Evolutionary conservation across 345 rosid species (phyloP), one percentile per base, ranked within the genome.

Genomic region (Rubroshorea leprosula): DNA sequence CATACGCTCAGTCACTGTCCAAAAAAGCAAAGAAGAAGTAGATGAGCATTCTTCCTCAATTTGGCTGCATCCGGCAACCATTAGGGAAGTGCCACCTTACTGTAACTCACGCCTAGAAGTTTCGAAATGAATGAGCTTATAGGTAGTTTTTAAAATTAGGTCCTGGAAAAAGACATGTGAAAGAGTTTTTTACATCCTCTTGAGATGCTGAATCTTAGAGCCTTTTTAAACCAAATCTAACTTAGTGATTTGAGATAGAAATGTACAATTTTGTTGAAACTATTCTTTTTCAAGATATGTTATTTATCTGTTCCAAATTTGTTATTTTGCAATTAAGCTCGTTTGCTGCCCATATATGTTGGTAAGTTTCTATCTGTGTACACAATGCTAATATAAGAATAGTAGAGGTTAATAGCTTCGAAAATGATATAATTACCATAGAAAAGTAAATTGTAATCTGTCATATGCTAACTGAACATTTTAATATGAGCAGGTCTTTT

Each of bases 91-190:
- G 2, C 9, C 41, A 35, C 12, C 41, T 1, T 35, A 35, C 41
- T 35, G 41, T 39, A 39, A 39, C 15, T 39, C 31, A 27, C 4
- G 14, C 5, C 45, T 5, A 44, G 47, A 5, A 14, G 18, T 44
- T 44, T 44, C 17, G 47, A 44, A n/a, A 44, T 44, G 14, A 44
- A 16, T 44, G 47, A 44, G 47, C 47, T 4, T n/a, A 44, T 44
- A 44, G 47, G 14, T 44, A 44, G 18, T 44, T 6, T 44, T 44
- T 6, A 44, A 44, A 44, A 14, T 5, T 44, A 44, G 47, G 47
- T n/a, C 47, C 47, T 6, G 6, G 47, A 44, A 55, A 67, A 24
- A 50, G 57, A 51, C 23, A 60, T 35, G 41, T 2, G 12, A 4
- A 1, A 35, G 41, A 1, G 1, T 35, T 8, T 35, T 27, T 3